Conservation (phyloP, 805 yeast species). For the Ogataea dorogensis region DNA sequence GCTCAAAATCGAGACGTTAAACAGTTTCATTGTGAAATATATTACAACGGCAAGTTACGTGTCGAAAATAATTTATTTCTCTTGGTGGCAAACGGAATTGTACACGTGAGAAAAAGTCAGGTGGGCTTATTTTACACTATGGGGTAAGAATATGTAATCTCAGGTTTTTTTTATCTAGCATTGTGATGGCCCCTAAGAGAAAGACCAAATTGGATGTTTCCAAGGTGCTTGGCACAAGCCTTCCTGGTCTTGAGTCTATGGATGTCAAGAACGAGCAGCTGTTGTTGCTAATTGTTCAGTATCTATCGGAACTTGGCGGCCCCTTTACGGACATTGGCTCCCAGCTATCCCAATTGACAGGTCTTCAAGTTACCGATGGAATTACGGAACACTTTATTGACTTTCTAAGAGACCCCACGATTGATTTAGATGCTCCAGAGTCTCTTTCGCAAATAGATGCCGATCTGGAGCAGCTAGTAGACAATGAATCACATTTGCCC, state of each 20-base stretch:
- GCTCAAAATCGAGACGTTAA: constrained; percentile 38
- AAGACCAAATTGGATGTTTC: constrained; percentile 9
- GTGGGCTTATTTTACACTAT: neutral
- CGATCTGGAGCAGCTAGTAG: constrained; percentile 7
- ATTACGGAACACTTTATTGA: constrained; percentile 8
- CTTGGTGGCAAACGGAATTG: constrained; percentile 6
- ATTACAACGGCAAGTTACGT: constrained; percentile 4
- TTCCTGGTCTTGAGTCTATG: constrained; percentile 4
- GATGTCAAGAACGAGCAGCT: constrained; percentile 21
- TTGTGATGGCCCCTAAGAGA: constrained; percentile 9
- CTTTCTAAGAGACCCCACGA: constrained; percentile 7
- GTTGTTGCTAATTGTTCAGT: constrained; percentile 22
- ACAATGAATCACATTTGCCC: neutral
- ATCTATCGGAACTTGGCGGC: constrained; percentile 19
- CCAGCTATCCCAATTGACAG: constrained; percentile 16
- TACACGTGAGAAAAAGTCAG: constrained; percentile 5
- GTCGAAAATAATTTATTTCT: constrained; percentile 6
- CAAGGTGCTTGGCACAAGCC: constrained; percentile 8
- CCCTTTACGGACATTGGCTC: constrained; percentile 16
- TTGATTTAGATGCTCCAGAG: constrained; percentile 8
- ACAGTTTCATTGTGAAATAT: constrained; percentile 37
- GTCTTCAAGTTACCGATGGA: constrained; percentile 17
- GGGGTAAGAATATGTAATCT: neutral
- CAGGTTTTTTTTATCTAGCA: constrained; percentile 1
- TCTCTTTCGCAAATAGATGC: constrained; percentile 5